Percentiles rank a stretch among this genome's conserved stretches.
Evolutionary conservation across 73 alveolate genomes (phyloP).

Genomic region (Paramecium pentaurelia): DNA sequence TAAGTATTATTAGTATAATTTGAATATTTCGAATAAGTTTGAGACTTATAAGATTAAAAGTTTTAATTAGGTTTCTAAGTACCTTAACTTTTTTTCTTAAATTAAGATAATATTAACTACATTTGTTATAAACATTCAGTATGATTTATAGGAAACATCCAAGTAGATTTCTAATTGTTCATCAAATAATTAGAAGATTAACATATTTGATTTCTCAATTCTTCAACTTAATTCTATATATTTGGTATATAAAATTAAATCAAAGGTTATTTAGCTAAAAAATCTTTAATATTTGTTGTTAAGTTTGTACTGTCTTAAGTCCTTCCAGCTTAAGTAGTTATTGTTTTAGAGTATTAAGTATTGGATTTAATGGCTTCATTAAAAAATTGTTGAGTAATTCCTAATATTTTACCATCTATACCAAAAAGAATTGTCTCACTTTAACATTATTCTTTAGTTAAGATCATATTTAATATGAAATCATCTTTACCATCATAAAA

Average conservation of each 20-base stretch:
- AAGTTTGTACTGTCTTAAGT: background rate
- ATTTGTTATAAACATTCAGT: background rate
- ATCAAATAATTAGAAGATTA: background rate
- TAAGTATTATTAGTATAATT: background rate
- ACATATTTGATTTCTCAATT: background rate
- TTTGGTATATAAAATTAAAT: background rate
- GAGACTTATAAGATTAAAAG: background rate
- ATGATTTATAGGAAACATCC: background rate
- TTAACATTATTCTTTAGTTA: background rate
- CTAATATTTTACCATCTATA: constrained; percentile 5
- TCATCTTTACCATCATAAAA: background rate
- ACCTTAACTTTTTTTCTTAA: background rate
- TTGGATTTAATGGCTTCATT: background rate
- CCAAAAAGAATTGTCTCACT: background rate
- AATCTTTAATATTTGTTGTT: background rate
- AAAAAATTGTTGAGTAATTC: background rate
- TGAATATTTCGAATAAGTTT: background rate
- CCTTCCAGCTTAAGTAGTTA: background rate
- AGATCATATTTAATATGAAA: background rate
- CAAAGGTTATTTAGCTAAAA: background rate
- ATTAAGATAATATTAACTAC: background rate
- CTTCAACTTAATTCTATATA: background rate
- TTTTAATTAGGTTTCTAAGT: background rate
- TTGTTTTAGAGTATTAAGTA: background rate
- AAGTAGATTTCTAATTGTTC: background rate